These are phyloP conservation scores for Hermanozyma aechmeae DNA, from an alignment of 805 yeast genomes.

Conservation along the genomic window DNA sequence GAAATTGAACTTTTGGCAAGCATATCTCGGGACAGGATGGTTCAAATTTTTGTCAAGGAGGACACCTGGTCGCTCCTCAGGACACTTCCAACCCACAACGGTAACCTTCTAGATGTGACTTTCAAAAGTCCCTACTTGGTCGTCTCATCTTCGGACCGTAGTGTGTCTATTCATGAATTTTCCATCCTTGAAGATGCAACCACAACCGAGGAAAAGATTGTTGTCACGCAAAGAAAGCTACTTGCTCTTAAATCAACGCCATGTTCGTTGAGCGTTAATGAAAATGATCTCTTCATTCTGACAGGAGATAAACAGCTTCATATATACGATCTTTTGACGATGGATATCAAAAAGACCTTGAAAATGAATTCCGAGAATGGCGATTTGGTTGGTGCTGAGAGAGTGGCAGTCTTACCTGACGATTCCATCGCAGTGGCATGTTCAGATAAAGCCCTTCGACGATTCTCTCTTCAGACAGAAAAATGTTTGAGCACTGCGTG, in stretches of 20 bases:
- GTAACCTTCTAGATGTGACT: slow-evolving; percentile 35
- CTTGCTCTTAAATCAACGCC: slow-evolving; percentile 41
- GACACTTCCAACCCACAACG: slow-evolving; percentile 52
- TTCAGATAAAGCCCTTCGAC: slow-evolving; percentile 49
- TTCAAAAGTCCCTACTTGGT: slow-evolving; percentile 24
- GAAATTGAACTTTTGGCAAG: slow-evolving; percentile 28
- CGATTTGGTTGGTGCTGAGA: no score
- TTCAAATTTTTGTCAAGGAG: slow-evolving; percentile 38
- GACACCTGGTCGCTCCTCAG: slow-evolving; percentile 44
- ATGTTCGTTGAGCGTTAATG: slow-evolving; percentile 39
- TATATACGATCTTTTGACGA: slow-evolving; percentile 31
- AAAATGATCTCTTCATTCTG: slow-evolving; percentile 34
- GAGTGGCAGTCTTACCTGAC: slow-evolving; percentile 20
- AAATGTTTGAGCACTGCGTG: slow-evolving; percentile 41
- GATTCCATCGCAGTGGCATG: slow-evolving; percentile 33
- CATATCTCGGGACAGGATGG: slow-evolving; percentile 54
- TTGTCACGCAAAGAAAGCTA: no score
- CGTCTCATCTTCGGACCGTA: slow-evolving; percentile 55
- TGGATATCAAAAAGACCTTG: slow-evolving; percentile 20
- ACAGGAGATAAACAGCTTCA: slow-evolving; percentile 44
- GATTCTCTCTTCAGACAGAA: slow-evolving; percentile 38
- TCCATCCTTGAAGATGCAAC: not conserved
- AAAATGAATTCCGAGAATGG: slow-evolving; percentile 36
- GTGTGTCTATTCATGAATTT: slow-evolving; percentile 44
- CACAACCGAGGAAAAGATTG: not conserved